Percentiles rank a stretch among this genome's conserved stretches.
Conservation (phyloP, 257 asterid genomes). For the Solanum clarkiae region DNA sequence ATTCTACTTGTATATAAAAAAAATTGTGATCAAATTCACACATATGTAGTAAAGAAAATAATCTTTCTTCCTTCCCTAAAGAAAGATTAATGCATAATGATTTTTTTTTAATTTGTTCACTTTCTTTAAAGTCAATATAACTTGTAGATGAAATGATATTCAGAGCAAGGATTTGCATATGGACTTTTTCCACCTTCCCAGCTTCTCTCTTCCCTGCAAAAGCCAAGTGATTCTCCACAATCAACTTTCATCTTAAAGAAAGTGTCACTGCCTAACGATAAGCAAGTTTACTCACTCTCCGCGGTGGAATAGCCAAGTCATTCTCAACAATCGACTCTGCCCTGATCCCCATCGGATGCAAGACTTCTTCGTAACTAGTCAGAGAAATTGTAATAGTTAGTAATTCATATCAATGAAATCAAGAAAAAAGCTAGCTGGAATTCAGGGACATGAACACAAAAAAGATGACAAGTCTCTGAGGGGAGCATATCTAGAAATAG, state of each 20-base stretch:
- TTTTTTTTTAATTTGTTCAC: neutral
- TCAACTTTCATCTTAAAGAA: too few species aligned
- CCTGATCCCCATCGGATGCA: slow-evolving; percentile 58
- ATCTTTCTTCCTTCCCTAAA: too few species aligned
- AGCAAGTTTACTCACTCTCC: slow-evolving; percentile 29
- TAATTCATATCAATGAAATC: neutral
- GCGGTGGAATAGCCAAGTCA: slow-evolving; percentile 53
- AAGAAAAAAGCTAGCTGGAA: neutral
- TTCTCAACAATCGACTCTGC: slow-evolving; percentile 55
- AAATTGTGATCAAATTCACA: too few species aligned
- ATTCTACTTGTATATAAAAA: too few species aligned
- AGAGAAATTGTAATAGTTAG: neutral
- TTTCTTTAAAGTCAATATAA: neutral
- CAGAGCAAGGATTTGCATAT: slow-evolving; percentile 23
- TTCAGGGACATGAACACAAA: neutral
- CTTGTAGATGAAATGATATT: neutral
- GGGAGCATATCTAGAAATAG: neutral
- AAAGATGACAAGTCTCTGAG: neutral
- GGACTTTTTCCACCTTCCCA: slow-evolving; percentile 60
- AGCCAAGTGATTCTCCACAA: too few species aligned
- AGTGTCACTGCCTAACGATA: neutral
- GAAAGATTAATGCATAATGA: neutral
- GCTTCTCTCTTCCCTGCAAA: slow-evolving; percentile 58
- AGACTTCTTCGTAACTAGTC: slow-evolving; percentile 59
- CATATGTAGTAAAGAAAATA: too few species aligned